Evolutionary conservation across 306 rosid genomes (phyloP), one percentile per base, ranked within the genome.

Genomic region (Prunus davidiana): DNA sequence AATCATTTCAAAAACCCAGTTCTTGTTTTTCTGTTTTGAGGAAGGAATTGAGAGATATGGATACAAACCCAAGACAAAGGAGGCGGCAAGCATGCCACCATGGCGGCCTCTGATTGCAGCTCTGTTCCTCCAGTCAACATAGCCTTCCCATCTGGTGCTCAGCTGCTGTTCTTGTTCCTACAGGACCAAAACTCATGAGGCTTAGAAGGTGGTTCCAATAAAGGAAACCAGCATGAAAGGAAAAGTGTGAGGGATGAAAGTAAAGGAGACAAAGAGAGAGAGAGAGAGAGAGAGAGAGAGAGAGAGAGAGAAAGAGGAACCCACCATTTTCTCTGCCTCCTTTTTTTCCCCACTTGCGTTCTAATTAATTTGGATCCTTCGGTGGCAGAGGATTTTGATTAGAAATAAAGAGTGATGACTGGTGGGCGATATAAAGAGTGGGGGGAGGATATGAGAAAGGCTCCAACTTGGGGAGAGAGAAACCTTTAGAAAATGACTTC

Each of bases 71-170:
- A 95, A 74, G 50, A 92, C 97, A 45, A 90, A 92, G 62, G 90
- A 89, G 58, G 97, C 96, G 0, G 97, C 97, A 14, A 88, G 66
- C 93, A 90, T 90, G 88, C 99, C 99, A 7, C 99, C 97, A 78
- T 95, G 99, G 84, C 86, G 90, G 52, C 72, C 83, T 82, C 76
- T 89, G 72, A 80, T 57, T 24, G 97, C 97, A 19, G 97, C 92
- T 15, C 75, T 87, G 78, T 80, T 92, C 56, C 84, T 92, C 99
- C 97, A 95, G 25, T 92, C 90, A 1, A 88, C 93, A 83, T 92
- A 95, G 8, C 97, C 97, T 83, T 90, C 91, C 97, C 96, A 92
- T 86, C 78, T 81, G 79, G 24, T 65, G 81, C 50, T 76, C 25
- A 46, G n/a, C 55, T 79, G 88, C 18, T 28, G 73, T 71, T 82